Evolutionary conservation across 208 protist species (phyloP).

Genomic region (Wallacemonas sp.): DNA sequence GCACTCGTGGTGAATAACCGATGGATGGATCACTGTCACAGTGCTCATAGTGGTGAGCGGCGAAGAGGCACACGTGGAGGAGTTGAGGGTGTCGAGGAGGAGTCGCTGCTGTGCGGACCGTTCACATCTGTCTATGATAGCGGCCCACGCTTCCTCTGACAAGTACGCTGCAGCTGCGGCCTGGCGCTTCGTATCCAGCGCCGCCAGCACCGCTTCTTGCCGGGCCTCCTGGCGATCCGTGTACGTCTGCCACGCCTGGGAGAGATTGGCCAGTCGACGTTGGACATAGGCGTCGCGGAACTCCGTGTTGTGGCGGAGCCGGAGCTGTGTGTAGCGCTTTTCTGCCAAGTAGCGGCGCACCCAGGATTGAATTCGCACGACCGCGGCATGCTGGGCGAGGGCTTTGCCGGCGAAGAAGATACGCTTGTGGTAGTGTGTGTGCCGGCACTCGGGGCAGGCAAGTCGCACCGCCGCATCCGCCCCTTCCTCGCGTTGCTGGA

Average conservation of each 20-base stretch:
- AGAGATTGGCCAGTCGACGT: constrained; percentile 57
- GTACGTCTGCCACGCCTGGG: constrained; percentile 54
- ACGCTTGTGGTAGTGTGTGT: constrained; percentile 80
- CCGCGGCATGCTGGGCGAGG: constrained; percentile 71
- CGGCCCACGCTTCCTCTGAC: constrained; percentile 50
- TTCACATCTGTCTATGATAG: constrained; percentile 20
- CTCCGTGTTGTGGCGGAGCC: constrained; percentile 41
- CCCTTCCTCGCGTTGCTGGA: constrained; percentile 45
- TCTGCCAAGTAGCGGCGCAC: constrained; percentile 66
- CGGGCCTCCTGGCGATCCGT: constrained; percentile 35
- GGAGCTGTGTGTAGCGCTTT: constrained; percentile 50
- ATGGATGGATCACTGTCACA: too few relatives aligned
- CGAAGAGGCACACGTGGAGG: too few relatives aligned
- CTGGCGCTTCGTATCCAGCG: constrained; percentile 50
- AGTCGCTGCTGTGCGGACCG: background rate
- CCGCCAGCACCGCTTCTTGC: constrained; percentile 34
- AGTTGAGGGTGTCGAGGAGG: too few relatives aligned
- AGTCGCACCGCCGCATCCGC: constrained; percentile 24
- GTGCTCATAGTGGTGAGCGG: too few relatives aligned
- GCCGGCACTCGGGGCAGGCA: constrained; percentile 80
- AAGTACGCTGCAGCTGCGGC: constrained; percentile 50
- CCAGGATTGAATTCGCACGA: constrained; percentile 71
- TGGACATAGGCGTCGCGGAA: constrained; percentile 71
- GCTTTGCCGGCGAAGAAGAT: constrained; percentile 80
- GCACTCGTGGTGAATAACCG: constrained; percentile 27